phyloP scores from a whole-genome alignment of 1,139 yeast species.

The Suhomyces maxii region DNA sequence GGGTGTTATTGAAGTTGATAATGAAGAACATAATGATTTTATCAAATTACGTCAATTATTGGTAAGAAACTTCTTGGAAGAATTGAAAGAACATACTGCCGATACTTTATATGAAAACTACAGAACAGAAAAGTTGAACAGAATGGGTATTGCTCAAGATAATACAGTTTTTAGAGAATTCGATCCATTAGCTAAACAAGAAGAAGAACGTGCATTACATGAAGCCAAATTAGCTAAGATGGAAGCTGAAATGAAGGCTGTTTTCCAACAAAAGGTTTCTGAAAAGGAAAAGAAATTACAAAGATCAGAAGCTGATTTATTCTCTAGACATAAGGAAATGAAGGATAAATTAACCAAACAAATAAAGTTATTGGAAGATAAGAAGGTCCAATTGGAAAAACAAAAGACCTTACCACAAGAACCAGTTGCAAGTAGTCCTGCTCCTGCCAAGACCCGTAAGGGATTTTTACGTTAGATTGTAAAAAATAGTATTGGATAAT shows the following conservation, averaged over 20 bases:
- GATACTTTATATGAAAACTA: constrained; percentile 81
- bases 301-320: constrained; percentile 95
- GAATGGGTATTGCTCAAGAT: constrained; percentile 92
- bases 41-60: constrained; percentile 86
- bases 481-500: not conserved
- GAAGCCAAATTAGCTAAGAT: constrained; percentile 92
- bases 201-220: constrained; percentile 89
- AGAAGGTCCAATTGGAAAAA: constrained; percentile 78
- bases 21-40: constrained; percentile 92
- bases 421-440: constrained; percentile 38
- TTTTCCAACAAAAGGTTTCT: constrained; percentile 93
- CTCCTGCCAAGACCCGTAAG: constrained; percentile 55
- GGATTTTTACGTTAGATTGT: constrained; percentile 55
- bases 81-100: constrained; percentile 83
- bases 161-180: constrained; percentile 87
- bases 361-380: constrained; percentile 85
- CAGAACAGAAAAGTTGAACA: constrained; percentile 76
- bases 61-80: constrained; percentile 89
- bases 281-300: constrained; percentile 97
- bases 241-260: constrained; percentile 96
- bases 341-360: constrained; percentile 90
- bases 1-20: constrained; percentile 97
- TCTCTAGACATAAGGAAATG: constrained; percentile 95
- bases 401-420: constrained; percentile 48
- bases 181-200: constrained; percentile 90